Percentiles rank a stretch among this genome's conserved stretches.
These are phyloP conservation scores for Boletus reticuloceps DNA, from an alignment of 768 basidiomycete genomes.

Conservation along the genomic window DNA sequence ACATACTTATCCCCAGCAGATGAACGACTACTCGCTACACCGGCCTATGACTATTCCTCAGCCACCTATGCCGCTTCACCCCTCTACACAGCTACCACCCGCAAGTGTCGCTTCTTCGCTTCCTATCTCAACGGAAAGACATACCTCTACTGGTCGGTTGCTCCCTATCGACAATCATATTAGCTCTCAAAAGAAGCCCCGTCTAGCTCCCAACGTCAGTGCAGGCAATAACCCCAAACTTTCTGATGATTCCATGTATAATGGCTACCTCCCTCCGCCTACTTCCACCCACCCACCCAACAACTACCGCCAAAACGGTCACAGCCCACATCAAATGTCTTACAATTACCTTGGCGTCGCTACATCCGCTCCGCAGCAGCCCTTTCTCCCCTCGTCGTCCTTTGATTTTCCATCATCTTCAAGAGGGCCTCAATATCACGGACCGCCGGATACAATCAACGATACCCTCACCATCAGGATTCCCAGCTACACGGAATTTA, in stretches of 20 bases:
- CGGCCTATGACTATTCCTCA: slow-evolving; percentile 34
- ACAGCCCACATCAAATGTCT: slow-evolving; percentile 23
- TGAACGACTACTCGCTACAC: slow-evolving; percentile 28
- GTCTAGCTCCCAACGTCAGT: slow-evolving; percentile 25
- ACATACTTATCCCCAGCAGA: slow-evolving; percentile 16
- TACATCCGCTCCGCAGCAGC: slow-evolving; percentile 19
- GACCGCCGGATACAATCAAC: slow-evolving; percentile 23
- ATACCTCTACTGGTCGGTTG: slow-evolving; percentile 32
- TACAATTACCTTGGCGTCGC: slow-evolving; percentile 26
- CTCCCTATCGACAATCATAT: slow-evolving; percentile 25
- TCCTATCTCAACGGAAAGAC: slow-evolving; percentile 34
- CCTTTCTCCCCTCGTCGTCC: slow-evolving; percentile 21
- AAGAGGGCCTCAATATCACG: slow-evolving; percentile 22
- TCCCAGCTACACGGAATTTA: slow-evolving; percentile 31
- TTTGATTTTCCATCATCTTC: slow-evolving; percentile 33
- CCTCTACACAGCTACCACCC: slow-evolving; percentile 25
- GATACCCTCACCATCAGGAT: slow-evolving; percentile 32
- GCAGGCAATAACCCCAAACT: slow-evolving; percentile 25
- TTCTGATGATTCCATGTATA: slow-evolving; percentile 31
- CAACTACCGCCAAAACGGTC: slow-evolving; percentile 30
- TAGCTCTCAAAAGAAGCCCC: slow-evolving; percentile 28
- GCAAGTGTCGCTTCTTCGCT: slow-evolving; percentile 24
- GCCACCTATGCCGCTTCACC: slow-evolving; percentile 31
- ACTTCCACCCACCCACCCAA: slow-evolving; percentile 25
- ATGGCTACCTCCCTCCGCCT: slow-evolving; percentile 32